Percentiles rank a stretch among this genome's conserved stretches.
These are phyloP conservation scores for Aristolochia fimbriata DNA, from an alignment of 164 flowering plant genomes.

Conservation along the genomic window DNA sequence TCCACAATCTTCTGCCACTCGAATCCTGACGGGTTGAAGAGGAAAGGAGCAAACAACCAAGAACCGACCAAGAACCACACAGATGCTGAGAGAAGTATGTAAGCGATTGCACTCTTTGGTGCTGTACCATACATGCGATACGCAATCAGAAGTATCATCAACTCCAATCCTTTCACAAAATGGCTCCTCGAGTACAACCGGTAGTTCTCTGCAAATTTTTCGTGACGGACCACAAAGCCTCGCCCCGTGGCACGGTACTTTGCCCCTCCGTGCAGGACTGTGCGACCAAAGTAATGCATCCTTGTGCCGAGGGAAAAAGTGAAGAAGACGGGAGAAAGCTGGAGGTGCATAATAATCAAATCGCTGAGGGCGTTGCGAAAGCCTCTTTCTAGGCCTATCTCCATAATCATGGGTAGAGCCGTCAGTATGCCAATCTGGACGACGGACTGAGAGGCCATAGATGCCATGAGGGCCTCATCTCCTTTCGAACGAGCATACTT, in stretches of 20 bases:
- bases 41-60: conserved; percentile 87
- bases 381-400: conserved; percentile 93
- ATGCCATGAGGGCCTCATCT: conserved; percentile 53
- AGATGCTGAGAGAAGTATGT: conserved; percentile 43
- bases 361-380: conserved; percentile 83
- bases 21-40: conserved; percentile 95
- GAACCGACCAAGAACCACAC: conserved; percentile 90
- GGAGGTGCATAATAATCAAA: conserved; percentile 87
- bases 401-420: conserved; percentile 95
- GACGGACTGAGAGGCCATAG: conserved; percentile 85
- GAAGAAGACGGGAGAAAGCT: conserved; percentile 85
- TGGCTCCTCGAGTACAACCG: conserved; percentile 96
- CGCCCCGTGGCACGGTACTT: conserved; percentile 98
- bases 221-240: conserved; percentile 93
- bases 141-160: conserved; percentile 58
- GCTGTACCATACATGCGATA: conserved; percentile 58
- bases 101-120: conserved; percentile 22
- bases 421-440: conserved; percentile 85
- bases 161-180: conserved; percentile 81
- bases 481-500: conserved; percentile 49
- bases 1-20: conserved; percentile 99
- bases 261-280: conserved; percentile 94
- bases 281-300: conserved; percentile 84
- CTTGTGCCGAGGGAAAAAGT: conserved; percentile 97
- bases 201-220: conserved; percentile 92